phyloP scores from a whole-genome alignment of 257 asterid genomes.

The Euphrasia confusa region DNA sequence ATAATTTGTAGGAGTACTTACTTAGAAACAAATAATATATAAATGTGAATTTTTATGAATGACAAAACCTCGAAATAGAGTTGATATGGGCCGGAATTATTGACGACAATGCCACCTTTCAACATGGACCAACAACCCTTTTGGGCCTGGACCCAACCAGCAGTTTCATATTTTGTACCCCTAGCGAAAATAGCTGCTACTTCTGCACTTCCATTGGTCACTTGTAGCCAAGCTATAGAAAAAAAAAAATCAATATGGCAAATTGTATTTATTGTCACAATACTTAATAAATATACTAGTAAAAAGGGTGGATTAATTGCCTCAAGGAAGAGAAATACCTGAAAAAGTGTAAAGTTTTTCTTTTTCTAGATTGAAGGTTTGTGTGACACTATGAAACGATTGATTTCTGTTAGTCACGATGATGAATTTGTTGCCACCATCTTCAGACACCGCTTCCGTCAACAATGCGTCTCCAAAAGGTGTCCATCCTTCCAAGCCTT shows the following conservation, averaged over 20 bases:
- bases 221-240: slow-evolving; percentile 58
- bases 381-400: slow-evolving; percentile 35
- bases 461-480: slow-evolving; percentile 23
- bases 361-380: slow-evolving; percentile 32
- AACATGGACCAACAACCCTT: slow-evolving; percentile 67
- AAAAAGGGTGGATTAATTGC: too few relatives aligned
- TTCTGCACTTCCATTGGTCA: slow-evolving; percentile 43
- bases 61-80: slow-evolving; percentile 40
- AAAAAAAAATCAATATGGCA: not conserved
- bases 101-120: slow-evolving; percentile 50
- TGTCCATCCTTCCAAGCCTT: slow-evolving; percentile 42
- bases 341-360: slow-evolving; percentile 51
- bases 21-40: too few relatives aligned
- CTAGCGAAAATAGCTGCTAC: slow-evolving; percentile 42
- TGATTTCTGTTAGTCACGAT: slow-evolving; percentile 28
- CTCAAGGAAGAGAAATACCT: slow-evolving; percentile 30
- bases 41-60: too few relatives aligned
- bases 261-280: too few relatives aligned
- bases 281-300: too few relatives aligned
- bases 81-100: slow-evolving; percentile 31
- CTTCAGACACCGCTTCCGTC: slow-evolving; percentile 16
- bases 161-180: slow-evolving; percentile 20
- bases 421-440: slow-evolving; percentile 38
- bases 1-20: too few relatives aligned
- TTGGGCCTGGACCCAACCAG: slow-evolving; percentile 45